These are phyloP conservation scores for Microascus cirrosus DNA, from an alignment of 2,329 filamentous ascomycete genomes.

Conservation along the genomic window DNA sequence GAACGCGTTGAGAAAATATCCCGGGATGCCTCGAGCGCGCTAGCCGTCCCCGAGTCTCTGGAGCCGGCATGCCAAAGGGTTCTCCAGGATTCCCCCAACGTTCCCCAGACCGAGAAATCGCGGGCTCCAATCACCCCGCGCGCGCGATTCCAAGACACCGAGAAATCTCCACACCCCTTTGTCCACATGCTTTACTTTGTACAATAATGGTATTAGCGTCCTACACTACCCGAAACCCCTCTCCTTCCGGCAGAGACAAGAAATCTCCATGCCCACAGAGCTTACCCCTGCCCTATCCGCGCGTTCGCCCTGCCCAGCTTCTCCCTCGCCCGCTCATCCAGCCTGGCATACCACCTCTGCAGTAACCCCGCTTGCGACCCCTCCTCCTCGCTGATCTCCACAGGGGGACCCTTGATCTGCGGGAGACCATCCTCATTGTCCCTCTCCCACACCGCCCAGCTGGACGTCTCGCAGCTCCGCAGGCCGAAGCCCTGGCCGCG, in stretches of 20 bases:
- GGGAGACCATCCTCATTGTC: slow-evolving; percentile 24
- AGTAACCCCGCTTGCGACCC: slow-evolving; percentile 35
- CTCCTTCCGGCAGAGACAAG: background rate
- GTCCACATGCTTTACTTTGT: background rate
- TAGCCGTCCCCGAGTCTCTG: background rate
- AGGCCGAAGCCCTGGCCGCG: slow-evolving; percentile 45
- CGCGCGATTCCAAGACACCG: background rate
- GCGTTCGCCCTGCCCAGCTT: slow-evolving; percentile 38
- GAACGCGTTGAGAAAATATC: background rate
- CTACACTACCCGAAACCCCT: background rate
- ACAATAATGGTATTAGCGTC: background rate
- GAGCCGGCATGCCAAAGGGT: background rate
- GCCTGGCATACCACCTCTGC: slow-evolving; percentile 33
- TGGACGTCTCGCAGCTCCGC: slow-evolving; percentile 40
- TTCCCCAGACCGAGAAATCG: background rate
- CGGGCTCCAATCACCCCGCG: background rate
- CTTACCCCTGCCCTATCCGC: slow-evolving; percentile 11
- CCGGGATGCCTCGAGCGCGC: background rate
- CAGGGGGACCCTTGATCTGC: slow-evolving; percentile 48
- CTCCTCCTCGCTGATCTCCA: slow-evolving; percentile 43
- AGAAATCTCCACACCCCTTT: background rate
- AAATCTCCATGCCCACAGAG: background rate
- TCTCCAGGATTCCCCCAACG: background rate
- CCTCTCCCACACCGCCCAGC: slow-evolving; percentile 51
- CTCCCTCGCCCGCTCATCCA: slow-evolving; percentile 32